phyloP scores from a whole-genome alignment of 371 early-diverging fungal genomes.

The Mortierella sp. region DNA sequence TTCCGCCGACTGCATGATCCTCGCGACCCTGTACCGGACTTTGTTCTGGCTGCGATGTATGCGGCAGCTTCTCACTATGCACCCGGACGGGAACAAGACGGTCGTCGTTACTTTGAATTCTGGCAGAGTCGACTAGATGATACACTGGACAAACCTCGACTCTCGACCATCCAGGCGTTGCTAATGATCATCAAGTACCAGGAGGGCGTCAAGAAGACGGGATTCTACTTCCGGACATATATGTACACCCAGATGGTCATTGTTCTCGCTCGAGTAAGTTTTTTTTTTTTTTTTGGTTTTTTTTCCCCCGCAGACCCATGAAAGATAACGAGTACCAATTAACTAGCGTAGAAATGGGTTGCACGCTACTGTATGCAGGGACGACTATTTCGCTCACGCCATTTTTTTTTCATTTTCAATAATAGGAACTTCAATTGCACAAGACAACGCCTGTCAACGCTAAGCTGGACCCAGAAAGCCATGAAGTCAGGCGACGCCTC shows the following conservation, averaged over 20 bases:
- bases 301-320: constrained; percentile 30
- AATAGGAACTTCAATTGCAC: constrained; percentile 55
- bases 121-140: constrained; percentile 57
- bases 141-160: constrained; percentile 51
- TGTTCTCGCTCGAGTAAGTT: constrained; percentile 65
- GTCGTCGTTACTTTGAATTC: constrained; percentile 51
- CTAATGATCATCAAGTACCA: constrained; percentile 58
- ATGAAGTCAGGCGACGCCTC: constrained; percentile 47
- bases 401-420: background rate
- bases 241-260: constrained; percentile 58
- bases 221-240: constrained; percentile 60
- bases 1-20: constrained; percentile 63
- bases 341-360: too few species aligned
- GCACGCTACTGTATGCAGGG: constrained; percentile 43
- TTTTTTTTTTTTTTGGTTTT: constrained; percentile 23
- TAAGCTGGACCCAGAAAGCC: constrained; percentile 53
- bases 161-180: constrained; percentile 57
- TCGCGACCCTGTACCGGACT: constrained; percentile 60
- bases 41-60: constrained; percentile 64
- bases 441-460: constrained; percentile 55
- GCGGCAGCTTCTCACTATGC: constrained; percentile 67
- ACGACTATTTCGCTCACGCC: constrained; percentile 56
- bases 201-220: constrained; percentile 53
- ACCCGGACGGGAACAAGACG: constrained; percentile 49
- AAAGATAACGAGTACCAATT: constrained; percentile 51